Evolutionary conservation across 1,284 basidiomycete genomes (phyloP), one percentile per base, ranked within the genome.

Genomic region (Malassezia dermatis): DNA sequence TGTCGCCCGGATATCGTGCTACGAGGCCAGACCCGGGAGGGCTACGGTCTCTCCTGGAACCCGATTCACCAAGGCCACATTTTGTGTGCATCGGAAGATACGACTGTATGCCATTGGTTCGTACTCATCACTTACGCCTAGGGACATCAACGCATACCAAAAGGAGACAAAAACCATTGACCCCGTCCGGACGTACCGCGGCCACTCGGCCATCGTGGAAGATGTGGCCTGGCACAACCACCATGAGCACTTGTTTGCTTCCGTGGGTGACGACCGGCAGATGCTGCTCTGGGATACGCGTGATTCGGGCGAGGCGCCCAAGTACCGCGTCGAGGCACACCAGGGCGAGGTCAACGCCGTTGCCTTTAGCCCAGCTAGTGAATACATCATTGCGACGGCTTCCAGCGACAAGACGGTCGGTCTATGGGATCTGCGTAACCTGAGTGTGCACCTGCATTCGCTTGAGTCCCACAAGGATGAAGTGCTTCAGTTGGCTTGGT

Each of bases 231-330:
- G 93, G 93, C 87, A 94, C 77, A 79, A 84, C 11, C 82, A 81
- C 19, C 80, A 86, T 72, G 88, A 90, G 55, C 83, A 85, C 64
- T 78, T 91, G 44, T 91, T 98, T 68, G 91, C 86, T 2, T 94
- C 89, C 61, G 93, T 95, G n/a, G 89, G 91, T 28, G 93, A 99
- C 67, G 93, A 99, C 75, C 86, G 86, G 69, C 83, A 87, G 80
- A 80, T 99, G 60, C 84, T 96, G 79, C 80, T 96, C 59, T 98
- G 93, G 93, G 93, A 98, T 72, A 89, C 88, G 6, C 81, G 93
- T 61, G 80, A 82, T 44, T 73, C 64, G 31, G 55, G 61, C 17
- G 44, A 75, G 2, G 84, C 86, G 61, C 83, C 90, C 15, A 81
- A 80, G 37, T 80, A 82, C 11, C 83, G 85, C 67, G 79, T 90